phyloP scores from a whole-genome alignment of 805 yeast genomes.

The Starmerella apis region DNA sequence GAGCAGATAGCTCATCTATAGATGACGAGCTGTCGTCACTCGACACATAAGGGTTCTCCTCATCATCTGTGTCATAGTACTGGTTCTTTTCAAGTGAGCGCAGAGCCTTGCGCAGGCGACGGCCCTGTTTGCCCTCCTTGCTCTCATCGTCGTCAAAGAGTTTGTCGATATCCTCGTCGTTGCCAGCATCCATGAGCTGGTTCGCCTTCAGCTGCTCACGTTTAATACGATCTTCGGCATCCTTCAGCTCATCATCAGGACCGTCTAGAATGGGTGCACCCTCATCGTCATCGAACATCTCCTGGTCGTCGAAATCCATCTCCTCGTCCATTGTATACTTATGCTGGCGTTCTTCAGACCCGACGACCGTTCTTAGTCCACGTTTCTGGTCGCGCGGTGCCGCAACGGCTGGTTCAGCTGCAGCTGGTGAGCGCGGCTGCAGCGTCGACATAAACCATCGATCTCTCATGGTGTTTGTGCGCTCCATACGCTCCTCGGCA shows the following conservation, averaged over 20 bases:
- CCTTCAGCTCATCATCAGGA: conserved; percentile 85
- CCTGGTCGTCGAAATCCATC: conserved; percentile 67
- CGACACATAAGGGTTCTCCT: conserved; percentile 69
- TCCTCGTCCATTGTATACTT: conserved; percentile 63
- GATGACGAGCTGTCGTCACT: conserved; percentile 49
- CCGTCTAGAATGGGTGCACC: conserved; percentile 98
- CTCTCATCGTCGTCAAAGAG: conserved; percentile 59
- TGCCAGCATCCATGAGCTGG: conserved; percentile 63
- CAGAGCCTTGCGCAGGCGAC: conserved; percentile 69
- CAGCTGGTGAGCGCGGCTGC: conserved; percentile 23
- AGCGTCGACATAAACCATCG: conserved; percentile 89
- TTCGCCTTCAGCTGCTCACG: conserved; percentile 35
- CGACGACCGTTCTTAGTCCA: conserved; percentile 31
- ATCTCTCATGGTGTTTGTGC: conserved; percentile 55
- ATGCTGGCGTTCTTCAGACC: conserved; percentile 35
- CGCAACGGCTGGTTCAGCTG: conserved; percentile 13
- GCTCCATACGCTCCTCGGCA: conserved; percentile 90
- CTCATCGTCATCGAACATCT: conserved; percentile 96
- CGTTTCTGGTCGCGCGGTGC: conserved; percentile 11
- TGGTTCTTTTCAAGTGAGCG: conserved; percentile 75
- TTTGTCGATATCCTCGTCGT: conserved; percentile 48
- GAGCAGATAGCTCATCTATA: conserved; percentile 25
- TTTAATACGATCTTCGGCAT: conserved; percentile 51
- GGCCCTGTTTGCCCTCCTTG: conserved; percentile 80
- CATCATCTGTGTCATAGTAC: conserved; percentile 80